Percentiles rank a stretch among this genome's conserved stretches.
phyloP scores from a whole-genome alignment of 2,329 filamentous ascomycete species.

The Xylaria sp. region DNA sequence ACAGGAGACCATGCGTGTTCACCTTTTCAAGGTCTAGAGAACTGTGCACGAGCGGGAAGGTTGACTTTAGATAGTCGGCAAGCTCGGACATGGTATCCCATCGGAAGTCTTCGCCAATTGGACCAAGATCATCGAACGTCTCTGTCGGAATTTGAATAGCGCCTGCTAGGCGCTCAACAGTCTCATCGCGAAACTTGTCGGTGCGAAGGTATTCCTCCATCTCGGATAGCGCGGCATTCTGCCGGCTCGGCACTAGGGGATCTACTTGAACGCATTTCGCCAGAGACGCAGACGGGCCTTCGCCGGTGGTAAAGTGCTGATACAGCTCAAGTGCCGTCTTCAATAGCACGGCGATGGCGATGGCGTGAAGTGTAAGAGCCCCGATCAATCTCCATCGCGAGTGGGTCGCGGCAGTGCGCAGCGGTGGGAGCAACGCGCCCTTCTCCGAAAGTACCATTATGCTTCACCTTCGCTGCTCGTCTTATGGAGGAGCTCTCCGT shows the following conservation, averaged over 20 bases:
- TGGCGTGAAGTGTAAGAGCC: slow-evolving; percentile 5
- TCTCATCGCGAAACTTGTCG: slow-evolving; percentile 42
- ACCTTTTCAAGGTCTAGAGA: slow-evolving; percentile 57
- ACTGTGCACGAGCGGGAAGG: slow-evolving; percentile 58
- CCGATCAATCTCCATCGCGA: slow-evolving; percentile 14
- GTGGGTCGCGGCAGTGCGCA: not conserved
- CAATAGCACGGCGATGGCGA: slow-evolving; percentile 1
- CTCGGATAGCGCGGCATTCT: slow-evolving; percentile 36
- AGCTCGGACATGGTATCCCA: slow-evolving; percentile 66
- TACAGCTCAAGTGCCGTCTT: slow-evolving; percentile 6
- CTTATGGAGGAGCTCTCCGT: not conserved
- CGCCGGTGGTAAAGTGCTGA: slow-evolving; percentile 8
- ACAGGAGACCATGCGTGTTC: slow-evolving; percentile 65
- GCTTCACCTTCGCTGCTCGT: not conserved
- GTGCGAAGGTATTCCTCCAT: slow-evolving; percentile 44
- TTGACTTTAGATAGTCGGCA: slow-evolving; percentile 53
- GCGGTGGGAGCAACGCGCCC: slow-evolving; percentile 10
- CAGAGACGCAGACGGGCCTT: slow-evolving; percentile 33
- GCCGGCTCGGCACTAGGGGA: slow-evolving; percentile 40
- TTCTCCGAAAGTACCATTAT: slow-evolving; percentile 14
- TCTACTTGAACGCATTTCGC: slow-evolving; percentile 44
- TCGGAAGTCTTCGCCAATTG: slow-evolving; percentile 59
- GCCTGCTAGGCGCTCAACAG: slow-evolving; percentile 46
- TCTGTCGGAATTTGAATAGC: slow-evolving; percentile 61
- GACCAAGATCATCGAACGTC: slow-evolving; percentile 60